Percentiles rank a stretch among this genome's conserved stretches.
These are phyloP conservation scores for Actinomortierella ambigua DNA, from an alignment of 371 early-diverging fungal species.

Conservation along the genomic window DNA sequence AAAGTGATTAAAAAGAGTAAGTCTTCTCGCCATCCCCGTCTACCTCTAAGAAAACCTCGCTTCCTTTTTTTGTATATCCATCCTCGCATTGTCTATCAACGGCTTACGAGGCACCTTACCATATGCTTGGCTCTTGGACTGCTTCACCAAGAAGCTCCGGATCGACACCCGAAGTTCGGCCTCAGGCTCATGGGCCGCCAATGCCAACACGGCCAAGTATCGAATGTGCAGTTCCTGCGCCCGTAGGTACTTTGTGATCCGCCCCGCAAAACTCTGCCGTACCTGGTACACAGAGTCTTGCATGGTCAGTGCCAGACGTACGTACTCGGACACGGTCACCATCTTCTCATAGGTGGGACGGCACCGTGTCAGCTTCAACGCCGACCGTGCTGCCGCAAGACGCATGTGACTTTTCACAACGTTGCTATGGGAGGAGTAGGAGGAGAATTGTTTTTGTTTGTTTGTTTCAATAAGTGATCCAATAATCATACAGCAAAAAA, in stretches of 20 bases:
- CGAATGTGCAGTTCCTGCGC: constrained; percentile 64
- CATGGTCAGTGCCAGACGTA: constrained; percentile 60
- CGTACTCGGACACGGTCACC: constrained; percentile 60
- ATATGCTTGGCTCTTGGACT: constrained; percentile 44
- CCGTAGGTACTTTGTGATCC: constrained; percentile 73
- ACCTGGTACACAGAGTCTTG: constrained; percentile 86
- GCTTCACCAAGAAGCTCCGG: constrained; percentile 54
- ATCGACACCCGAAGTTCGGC: constrained; percentile 55
- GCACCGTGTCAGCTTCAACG: constrained; percentile 70
- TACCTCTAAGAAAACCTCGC: background rate
- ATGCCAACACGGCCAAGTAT: constrained; percentile 71
- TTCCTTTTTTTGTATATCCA: background rate
- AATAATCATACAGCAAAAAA: too few relatives aligned
- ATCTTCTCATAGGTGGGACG: constrained; percentile 54
- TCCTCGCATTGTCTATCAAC: background rate
- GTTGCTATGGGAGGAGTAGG: constrained; percentile 19
- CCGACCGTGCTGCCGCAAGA: constrained; percentile 66
- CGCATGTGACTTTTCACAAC: constrained; percentile 62
- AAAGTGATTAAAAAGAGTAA: background rate
- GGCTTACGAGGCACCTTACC: constrained; percentile 23
- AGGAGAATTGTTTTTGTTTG: too few relatives aligned
- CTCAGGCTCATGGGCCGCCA: constrained; percentile 91
- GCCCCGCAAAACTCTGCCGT: constrained; percentile 74
- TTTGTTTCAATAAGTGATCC: too few relatives aligned
- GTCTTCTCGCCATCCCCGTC: background rate